These are phyloP conservation scores for Ceratocystiopsis sp. DNA, from an alignment of 2,329 filamentous ascomycete species.

Conservation along the genomic window DNA sequence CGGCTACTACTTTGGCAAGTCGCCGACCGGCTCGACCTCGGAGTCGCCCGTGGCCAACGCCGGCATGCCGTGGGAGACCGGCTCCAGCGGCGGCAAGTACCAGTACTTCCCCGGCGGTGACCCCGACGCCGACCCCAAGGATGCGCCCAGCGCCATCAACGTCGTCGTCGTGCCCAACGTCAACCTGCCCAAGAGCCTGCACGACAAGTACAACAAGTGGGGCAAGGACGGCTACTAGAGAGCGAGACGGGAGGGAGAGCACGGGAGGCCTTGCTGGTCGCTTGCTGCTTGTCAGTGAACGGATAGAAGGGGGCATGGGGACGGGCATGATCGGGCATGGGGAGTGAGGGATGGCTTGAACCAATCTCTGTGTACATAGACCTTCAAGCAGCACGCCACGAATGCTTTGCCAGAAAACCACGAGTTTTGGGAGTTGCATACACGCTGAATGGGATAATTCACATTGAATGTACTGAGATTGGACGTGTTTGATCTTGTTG, in stretches of 20 bases:
- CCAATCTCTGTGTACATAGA: neutral
- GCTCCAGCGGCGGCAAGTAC: slow-evolving; percentile 47
- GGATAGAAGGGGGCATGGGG: too few relatives aligned
- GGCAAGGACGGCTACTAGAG: slow-evolving; percentile 82
- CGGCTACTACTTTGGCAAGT: slow-evolving; percentile 76
- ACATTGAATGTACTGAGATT: too few relatives aligned
- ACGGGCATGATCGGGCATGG: too few relatives aligned
- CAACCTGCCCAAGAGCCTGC: slow-evolving; percentile 77
- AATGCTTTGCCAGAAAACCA: neutral
- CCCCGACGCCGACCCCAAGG: slow-evolving; percentile 53
- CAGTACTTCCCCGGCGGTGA: slow-evolving; percentile 79
- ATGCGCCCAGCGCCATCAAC: slow-evolving; percentile 91
- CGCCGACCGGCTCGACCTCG: slow-evolving; percentile 71
- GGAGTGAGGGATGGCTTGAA: too few relatives aligned
- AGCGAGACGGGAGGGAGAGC: slow-evolving; percentile 1
- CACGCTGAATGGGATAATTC: too few relatives aligned
- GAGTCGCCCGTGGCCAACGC: slow-evolving; percentile 57
- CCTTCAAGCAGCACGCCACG: too few relatives aligned
- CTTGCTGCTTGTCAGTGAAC: too few relatives aligned
- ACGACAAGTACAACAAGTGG: slow-evolving; percentile 99
- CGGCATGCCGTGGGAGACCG: slow-evolving; percentile 84
- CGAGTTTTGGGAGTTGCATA: too few relatives aligned
- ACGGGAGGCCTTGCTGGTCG: too few relatives aligned
- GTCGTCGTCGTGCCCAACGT: slow-evolving; percentile 88
- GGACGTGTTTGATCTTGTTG: too few relatives aligned